Base-by-base conservation (phyloP, 192 early-diverging fungal species). In the Entomortierella parvispora region DNA sequence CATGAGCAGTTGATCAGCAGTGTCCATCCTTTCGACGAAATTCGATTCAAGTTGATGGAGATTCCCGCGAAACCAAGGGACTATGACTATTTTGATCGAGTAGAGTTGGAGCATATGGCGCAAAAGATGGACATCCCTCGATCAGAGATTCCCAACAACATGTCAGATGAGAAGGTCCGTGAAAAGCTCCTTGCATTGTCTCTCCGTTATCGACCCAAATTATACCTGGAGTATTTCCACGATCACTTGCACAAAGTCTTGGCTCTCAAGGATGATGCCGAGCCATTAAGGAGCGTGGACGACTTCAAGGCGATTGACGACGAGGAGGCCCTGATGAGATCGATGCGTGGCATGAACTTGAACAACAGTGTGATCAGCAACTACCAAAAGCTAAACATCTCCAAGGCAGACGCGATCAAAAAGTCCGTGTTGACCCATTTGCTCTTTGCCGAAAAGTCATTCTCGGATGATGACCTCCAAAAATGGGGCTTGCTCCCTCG, bases 21-120 rank as follows among this genome's bases (percentile, higher is more conserved):
- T 33, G n/a, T 68, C 37, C 62, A 29, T 2, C 65, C 74, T 3
- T 77, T 53, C 50, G 74, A 77, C 4, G 74, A 68, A 0, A 56
- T 64, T 18, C 74, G 65, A 26, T 55, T 68, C 60, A 77, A 56
- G 60, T 20, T 77, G 59, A 4, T 63, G 43, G 34, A 57, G 29
- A 34, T 58, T 3, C 66, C 66, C n/a, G 18, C 32, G 0, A 42
- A 26, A 22, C 20, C 5, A 0, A 5, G 3, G 0, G 66, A 51
- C 1, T 77, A 59, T 37, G 17, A 9, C 8, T 7, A 2, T 9
- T 26, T 68, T 7, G 32, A 60, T 2, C 54, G 40, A 12, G 14
- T 22, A 4, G 45, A 47, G 3, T 45, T 77, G 53, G 28, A 62
- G 37, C 26, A 49, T 1, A 44, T 68, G 2, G 59, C 74, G 8